Base-by-base conservation (phyloP, 768 basidiomycete species). In the Lentinula sp. region DNA sequence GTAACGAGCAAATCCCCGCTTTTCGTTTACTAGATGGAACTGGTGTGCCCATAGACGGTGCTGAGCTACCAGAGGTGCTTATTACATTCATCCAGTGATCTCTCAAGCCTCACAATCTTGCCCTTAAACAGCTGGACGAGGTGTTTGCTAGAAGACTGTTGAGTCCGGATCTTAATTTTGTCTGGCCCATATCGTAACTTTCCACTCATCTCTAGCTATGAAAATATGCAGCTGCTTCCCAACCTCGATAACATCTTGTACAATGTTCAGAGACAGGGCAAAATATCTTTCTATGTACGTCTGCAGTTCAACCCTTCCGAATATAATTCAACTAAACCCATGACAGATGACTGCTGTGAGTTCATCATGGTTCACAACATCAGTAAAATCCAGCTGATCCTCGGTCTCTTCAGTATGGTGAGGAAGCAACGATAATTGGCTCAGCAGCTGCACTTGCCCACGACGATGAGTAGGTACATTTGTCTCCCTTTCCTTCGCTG, bases 181-280 rank as follows among this genome's bases (percentile, higher is more conserved):
- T 23, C 8, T 31, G 40, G 43, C n/a, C 53, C 34, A 31, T 60
- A 51, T 61, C 53, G 58, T 46, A 28, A 21, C 21, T 18, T n/a
- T 35, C 54, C 34, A 18, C 21, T 5, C 39, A 50, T 31, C 39
- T 58, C 13, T 53, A 86, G 87, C 63, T 95, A 91, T 67, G 86
- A 89, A 71, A 76, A 87, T 61, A 93, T 93, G 89, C 82, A 83
- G 59, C 78, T 91, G 34, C 74, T 93, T 59, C 95, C 95, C 0
- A 84, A 86, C 43, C 75, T 95, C 70, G 95, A 97, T 75, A 94
- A 87, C 65, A 78, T 96, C 39, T 79, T 98, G 15, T 91, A 94
- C 73, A 95, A 95, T 66, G 86, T 95, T 8, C 95, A 98, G 70
- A 84, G 95, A 7, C 95, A 98, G 71, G 95, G 95, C 31, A 93